Base-by-base conservation (phyloP, 441 rosid genomes). In the Populus hybrid region DNA sequence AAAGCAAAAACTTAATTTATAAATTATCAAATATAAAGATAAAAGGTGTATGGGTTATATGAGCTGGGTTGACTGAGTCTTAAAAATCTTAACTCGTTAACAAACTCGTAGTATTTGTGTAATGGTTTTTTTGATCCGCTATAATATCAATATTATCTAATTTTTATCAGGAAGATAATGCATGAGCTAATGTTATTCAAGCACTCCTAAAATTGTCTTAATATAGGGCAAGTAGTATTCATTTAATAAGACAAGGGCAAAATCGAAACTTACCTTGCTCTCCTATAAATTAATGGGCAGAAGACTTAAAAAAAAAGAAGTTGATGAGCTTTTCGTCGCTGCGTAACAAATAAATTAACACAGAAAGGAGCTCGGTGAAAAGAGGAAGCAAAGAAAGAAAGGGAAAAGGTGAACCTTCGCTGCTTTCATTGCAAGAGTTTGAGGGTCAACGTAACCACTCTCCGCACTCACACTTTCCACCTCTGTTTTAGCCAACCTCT, bases 351-450 rank as follows among this genome's bases (percentile, higher is more conserved):
- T 72, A 68, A 66, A 71, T 54, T 38, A 35, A 70, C 69, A 67
- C 12, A 1, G 67, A 24, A 72, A 54, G 57, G 30, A 57, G 61
- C 40, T 1, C 32, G 34, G 24, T 18, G 72, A 8, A 1, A 20
- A 63, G 6, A n/a, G 67, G 63, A 68, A 38, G 26, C 18, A 28
- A 8, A 38, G 26, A 50, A 61, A 50, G 63, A 12, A 54, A 77
- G 63, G 23, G 20, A 65, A 69, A 72, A 74, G 34, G 57, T 59
- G 67, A 42, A 72, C 67, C 81, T 79, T 84, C 30, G 66, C 88
- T 83, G 66, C 88, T 84, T 89, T 77, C 70, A 77, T 32, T 73
- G 65, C 80, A 83, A 83, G 86, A 69, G 63, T 59, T 67, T 69
- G 40, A 83, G 83, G 75, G 82, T 81, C 73, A 69, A 30, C 73